Evolutionary conservation across 2,329 filamentous ascomycete genomes (phyloP).

Genomic region (Xylariaceae sp.): DNA sequence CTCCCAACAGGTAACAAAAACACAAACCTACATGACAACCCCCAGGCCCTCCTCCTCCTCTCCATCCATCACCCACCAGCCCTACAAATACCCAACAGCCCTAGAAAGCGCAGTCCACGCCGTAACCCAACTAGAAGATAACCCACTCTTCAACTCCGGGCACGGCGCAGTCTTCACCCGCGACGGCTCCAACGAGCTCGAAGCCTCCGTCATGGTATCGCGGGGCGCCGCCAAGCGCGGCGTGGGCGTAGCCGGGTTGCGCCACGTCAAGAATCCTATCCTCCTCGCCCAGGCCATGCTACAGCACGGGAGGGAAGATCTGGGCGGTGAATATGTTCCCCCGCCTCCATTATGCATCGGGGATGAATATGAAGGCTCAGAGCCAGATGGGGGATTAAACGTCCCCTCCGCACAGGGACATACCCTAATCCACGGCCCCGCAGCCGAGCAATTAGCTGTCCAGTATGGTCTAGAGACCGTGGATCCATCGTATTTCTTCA

Average conservation of each 20-base stretch:
- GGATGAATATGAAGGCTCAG: conserved; percentile 21
- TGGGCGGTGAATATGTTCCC: conserved; percentile 34
- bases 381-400: conserved; percentile 30
- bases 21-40: conserved; percentile 47
- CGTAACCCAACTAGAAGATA: conserved; percentile 72
- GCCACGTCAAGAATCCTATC: conserved; percentile 76
- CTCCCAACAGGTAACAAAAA: conserved; percentile 40
- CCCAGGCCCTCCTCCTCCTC: conserved; percentile 15
- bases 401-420: conserved; percentile 65
- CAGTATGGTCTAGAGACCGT: conserved; percentile 70
- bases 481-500: conserved; percentile 73
- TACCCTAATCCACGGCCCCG: conserved; percentile 63
- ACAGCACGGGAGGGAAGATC: conserved; percentile 60
- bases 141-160: conserved; percentile 80
- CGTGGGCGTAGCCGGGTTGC: conserved; percentile 72
- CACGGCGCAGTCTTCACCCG: conserved; percentile 84
- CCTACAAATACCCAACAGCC: conserved; percentile 48
- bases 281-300: conserved; percentile 70
- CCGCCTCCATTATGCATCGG: too few relatives aligned
- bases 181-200: conserved; percentile 79
- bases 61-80: neutral
- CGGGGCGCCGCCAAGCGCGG: conserved; percentile 70
- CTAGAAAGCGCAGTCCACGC: conserved; percentile 74
- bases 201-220: conserved; percentile 84
- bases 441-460: conserved; percentile 67